Base-by-base conservation (phyloP, 164 flowering plant species). In the Kalanchoe fedtschenkoi region DNA sequence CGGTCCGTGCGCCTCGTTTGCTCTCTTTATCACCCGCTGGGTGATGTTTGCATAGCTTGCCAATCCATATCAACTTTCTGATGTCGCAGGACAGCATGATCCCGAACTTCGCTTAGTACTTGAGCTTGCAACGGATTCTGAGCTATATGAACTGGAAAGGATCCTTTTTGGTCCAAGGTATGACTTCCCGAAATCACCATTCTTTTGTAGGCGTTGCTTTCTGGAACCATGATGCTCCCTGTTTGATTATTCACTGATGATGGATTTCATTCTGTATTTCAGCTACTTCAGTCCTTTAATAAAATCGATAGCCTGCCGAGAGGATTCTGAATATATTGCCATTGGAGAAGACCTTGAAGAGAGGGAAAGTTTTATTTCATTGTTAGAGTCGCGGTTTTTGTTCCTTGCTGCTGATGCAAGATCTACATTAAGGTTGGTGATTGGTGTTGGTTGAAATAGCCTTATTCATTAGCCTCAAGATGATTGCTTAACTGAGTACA, bases 371-470 rank as follows among this genome's bases (percentile, higher is more conserved):
- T 87, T 83, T 66, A 78, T 89, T 11, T 63, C 78, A 29, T 68
- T 72, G 67, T 87, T 91, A 17, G 96, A 85, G 75, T 77, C 91
- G 0, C 81, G 87, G 13, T 91, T 91, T 73, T 76, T 92, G 6
- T 92, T 81, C 71, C 95, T 92, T 34, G 96, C 96, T 6, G 98
- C 98, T 30, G 98, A 92, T 78, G 96, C 98, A 21, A 81, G 87
- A 7, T 81, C 88, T 34, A 86, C 91, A 34, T 76, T 92, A 69
- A 91, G 98, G 97, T 87, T 22, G 15, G 55, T 37, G 98, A 96
- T 87, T 22, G 15, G 55, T 37, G 16, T 37, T 42, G 14, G 37
- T 63, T 5, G 32, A 13, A 29, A 7, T 60, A n/a, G 19, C n/a
- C 17, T 26, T 9, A 16, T 13, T 30, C 30, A 15, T 39, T 26